Evolutionary conservation across 306 rosid species (phyloP).

Genomic region (Psophocarpus tetragonolobus): DNA sequence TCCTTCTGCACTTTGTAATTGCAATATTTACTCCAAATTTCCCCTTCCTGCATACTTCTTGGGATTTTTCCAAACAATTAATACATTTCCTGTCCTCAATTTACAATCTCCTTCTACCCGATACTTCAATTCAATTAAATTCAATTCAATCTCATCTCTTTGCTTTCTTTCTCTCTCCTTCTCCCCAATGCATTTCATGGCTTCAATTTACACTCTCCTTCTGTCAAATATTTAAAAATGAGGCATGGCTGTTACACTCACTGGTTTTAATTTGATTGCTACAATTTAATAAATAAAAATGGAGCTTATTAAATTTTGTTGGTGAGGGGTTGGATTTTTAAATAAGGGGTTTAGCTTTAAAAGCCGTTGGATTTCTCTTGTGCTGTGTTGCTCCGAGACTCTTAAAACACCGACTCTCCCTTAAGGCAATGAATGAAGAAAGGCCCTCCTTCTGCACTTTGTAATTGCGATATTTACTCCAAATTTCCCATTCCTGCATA

Average conservation of each 20-base stretch:
- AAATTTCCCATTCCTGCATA: constrained; percentile 73
- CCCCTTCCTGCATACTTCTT: constrained; percentile 69
- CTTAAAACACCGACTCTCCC: constrained; percentile 59
- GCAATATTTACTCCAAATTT: constrained; percentile 81
- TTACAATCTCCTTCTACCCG: constrained; percentile 82
- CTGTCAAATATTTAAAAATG: constrained; percentile 49
- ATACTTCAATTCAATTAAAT: constrained; percentile 59
- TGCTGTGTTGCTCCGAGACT: constrained; percentile 30
- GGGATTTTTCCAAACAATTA: constrained; percentile 75
- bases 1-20: constrained; percentile 58
- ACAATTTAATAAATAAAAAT: neutral
- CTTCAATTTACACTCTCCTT: constrained; percentile 84
- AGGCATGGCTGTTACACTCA: neutral
- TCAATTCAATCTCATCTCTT: too few species aligned
- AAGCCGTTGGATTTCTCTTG: constrained; percentile 46
- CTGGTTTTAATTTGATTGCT: constrained; percentile 33
- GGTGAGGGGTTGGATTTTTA: constrained; percentile 51
- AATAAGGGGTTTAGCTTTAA: constrained; percentile 51
- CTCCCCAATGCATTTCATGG: constrained; percentile 83
- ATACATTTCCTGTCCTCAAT: constrained; percentile 87
- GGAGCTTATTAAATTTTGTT: constrained; percentile 45
- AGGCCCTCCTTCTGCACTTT: constrained; percentile 57
- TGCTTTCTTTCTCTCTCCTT: constrained; percentile 47
- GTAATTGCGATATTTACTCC: constrained; percentile 78
- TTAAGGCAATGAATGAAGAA: constrained; percentile 80